Conservation (phyloP, 176 grass and related monocot genomes). For the Carex pumila region DNA sequence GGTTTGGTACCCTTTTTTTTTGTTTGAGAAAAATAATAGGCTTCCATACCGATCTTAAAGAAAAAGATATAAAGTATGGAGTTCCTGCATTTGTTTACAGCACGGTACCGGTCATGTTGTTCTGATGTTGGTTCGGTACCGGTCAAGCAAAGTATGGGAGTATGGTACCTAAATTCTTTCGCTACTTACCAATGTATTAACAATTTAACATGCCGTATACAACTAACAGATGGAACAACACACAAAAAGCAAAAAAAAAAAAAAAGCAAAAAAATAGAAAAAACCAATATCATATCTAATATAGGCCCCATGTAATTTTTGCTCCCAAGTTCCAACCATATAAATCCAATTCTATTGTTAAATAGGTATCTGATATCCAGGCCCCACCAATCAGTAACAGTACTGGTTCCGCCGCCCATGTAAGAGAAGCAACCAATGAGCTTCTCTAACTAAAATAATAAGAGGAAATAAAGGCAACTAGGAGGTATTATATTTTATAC, state of each 20-base stretch:
- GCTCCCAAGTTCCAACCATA: conserved; percentile 10
- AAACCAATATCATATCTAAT: not conserved
- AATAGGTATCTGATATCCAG: not conserved
- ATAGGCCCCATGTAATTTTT: not conserved
- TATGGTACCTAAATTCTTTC: not conserved
- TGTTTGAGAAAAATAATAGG: too few species aligned
- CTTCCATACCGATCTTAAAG: too few species aligned
- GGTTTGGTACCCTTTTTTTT: too few species aligned
- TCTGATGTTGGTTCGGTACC: not conserved
- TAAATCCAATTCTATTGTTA: conserved; percentile 6
- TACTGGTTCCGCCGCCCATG: conserved; percentile 7
- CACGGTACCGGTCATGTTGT: not conserved
- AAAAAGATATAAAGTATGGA: too few species aligned
- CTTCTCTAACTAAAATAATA: not conserved
- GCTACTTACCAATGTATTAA: not conserved
- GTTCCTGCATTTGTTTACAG: not conserved
- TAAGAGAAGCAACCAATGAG: not conserved
- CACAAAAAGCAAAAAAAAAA: not conserved
- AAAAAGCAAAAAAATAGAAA: not conserved
- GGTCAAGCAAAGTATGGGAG: not conserved
- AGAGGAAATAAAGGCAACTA: not conserved
- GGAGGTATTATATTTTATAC: not conserved
- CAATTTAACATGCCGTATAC: not conserved
- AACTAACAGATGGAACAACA: not conserved
- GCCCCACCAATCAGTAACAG: conserved; percentile 21